A percentile compares a stretch with the other conserved stretches of the same genome.
phyloP scores from a whole-genome alignment of 2,329 filamentous ascomycete genomes.

The Alternaria sp. region DNA sequence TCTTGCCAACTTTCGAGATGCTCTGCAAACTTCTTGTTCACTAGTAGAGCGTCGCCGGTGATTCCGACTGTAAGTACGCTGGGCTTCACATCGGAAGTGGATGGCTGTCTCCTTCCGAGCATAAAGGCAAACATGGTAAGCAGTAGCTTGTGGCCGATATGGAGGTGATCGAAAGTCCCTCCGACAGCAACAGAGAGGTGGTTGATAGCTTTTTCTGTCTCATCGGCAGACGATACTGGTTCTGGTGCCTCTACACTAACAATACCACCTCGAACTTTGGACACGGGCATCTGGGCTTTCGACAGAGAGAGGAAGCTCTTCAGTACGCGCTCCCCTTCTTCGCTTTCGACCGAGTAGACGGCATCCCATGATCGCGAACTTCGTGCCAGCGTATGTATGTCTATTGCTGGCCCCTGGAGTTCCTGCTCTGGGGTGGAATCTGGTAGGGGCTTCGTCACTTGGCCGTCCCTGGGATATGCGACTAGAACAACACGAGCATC shows the following conservation, averaged over 20 bases:
- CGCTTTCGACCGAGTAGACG: constrained; percentile 71
- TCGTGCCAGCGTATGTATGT: constrained; percentile 56
- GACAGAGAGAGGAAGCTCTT: constrained; percentile 50
- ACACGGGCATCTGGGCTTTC: constrained; percentile 35
- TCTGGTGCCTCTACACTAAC: constrained; percentile 28
- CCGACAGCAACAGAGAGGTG: constrained; percentile 78
- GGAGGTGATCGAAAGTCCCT: constrained; percentile 95
- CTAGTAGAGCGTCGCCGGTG: constrained; percentile 83
- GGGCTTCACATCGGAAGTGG: constrained; percentile 23
- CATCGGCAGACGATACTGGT: constrained; percentile 2
- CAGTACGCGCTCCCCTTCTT: constrained; percentile 67
- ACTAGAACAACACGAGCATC: constrained; percentile 79
- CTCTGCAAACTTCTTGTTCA: constrained; percentile 86
- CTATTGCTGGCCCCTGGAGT: constrained; percentile 57
- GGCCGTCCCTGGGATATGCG: constrained; percentile 59
- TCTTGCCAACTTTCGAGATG: constrained; percentile 80
- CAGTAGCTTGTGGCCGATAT: constrained; percentile 94
- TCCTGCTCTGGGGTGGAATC: constrained; percentile 39
- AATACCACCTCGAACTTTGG: constrained; percentile 45
- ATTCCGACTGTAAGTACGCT: constrained; percentile 80
- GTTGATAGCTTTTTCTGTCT: constrained; percentile 21
- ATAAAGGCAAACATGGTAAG: constrained; percentile 85
- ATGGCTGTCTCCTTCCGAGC: constrained; percentile 53
- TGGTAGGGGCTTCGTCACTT: constrained; percentile 25
- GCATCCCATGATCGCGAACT: constrained; percentile 65